Conservation (phyloP, 345 rosid species). For the Eucalyptus sp. region DNA sequence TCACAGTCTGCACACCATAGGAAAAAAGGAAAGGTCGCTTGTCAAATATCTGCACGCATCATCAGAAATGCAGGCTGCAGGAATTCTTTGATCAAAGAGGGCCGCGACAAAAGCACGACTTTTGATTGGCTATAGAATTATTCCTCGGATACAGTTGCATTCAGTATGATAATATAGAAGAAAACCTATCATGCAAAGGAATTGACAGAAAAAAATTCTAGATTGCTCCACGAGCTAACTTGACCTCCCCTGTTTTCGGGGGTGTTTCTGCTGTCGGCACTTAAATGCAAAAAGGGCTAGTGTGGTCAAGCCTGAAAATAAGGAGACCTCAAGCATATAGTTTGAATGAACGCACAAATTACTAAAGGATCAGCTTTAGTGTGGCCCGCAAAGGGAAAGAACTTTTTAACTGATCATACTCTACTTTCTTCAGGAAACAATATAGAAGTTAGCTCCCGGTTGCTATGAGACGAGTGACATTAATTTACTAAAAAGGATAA, state of each 20-base stretch:
- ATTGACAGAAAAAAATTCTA: not conserved
- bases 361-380: not conserved
- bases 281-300: not conserved
- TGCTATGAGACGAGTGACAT: not conserved
- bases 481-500: not conserved
- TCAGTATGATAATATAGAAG: not conserved
- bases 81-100: not conserved
- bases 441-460: not conserved
- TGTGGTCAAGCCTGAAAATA: not conserved
- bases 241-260: not conserved
- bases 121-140: not conserved
- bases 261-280: not conserved
- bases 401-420: not conserved
- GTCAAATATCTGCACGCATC: not conserved
- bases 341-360: not conserved
- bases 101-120: not conserved
- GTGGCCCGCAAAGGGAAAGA: not conserved
- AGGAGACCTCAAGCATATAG: not conserved
- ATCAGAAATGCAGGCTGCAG: not conserved
- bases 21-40: not conserved
- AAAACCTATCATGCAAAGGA: not conserved
- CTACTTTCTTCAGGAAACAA: not conserved
- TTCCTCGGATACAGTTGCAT: not conserved
- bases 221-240: not conserved
- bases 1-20: conserved; percentile 62